Evolutionary conservation across 2,329 filamentous ascomycete genomes (phyloP).

Genomic region (Rosellinia necatrix): DNA sequence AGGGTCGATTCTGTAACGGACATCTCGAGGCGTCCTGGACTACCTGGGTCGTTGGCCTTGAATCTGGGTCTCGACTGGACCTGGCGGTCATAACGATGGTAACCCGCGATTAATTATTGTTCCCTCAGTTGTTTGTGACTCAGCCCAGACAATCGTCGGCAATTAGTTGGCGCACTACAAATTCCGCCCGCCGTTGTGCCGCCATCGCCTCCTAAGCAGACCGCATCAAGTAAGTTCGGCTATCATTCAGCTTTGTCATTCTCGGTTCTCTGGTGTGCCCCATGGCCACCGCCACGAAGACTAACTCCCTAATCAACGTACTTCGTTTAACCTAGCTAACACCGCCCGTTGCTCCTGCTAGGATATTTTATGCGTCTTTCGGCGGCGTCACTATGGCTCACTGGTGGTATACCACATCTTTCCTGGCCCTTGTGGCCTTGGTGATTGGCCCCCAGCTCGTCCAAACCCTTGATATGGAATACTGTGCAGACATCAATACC

Average conservation of each 20-base stretch:
- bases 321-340: constrained; percentile 5
- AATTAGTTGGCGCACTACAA: constrained; percentile 2
- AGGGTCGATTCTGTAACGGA: background rate
- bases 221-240: constrained; percentile 17
- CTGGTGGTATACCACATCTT: constrained; percentile 27
- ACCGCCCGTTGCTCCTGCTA: background rate
- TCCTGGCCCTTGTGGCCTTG: constrained; percentile 32
- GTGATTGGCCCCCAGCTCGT: constrained; percentile 31
- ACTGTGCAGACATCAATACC: constrained; percentile 55
- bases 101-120: constrained; percentile 19
- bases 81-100: constrained; percentile 27
- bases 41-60: constrained; percentile 4
- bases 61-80: constrained; percentile 5
- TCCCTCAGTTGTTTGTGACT: constrained; percentile 27
- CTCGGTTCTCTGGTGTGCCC: background rate
- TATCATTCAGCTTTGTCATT: background rate
- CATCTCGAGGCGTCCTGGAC: constrained; percentile 2
- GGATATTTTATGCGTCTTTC: background rate
- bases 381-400: constrained; percentile 30
- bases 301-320: background rate
- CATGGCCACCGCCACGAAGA: background rate
- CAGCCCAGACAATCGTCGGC: constrained; percentile 14
- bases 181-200: background rate
- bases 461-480: constrained; percentile 42
- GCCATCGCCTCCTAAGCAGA: constrained; percentile 2